These are phyloP conservation scores for Aspergillus piperis DNA, from an alignment of 2,329 filamentous ascomycete species.

Conservation along the genomic window DNA sequence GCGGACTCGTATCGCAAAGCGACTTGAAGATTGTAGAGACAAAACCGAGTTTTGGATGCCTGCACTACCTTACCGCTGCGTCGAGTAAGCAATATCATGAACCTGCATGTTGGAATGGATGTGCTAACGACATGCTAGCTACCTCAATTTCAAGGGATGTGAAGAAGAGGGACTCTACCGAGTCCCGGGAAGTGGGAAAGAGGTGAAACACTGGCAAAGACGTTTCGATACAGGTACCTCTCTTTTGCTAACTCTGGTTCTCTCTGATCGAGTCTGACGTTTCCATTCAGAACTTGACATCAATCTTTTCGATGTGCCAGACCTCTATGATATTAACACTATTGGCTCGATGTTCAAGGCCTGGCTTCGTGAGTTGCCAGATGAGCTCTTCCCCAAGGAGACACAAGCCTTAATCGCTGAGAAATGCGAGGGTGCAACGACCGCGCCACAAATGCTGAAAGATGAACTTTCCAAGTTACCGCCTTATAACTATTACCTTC, in stretches of 20 bases:
- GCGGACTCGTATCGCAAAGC: slow-evolving; percentile 86
- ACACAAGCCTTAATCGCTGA: slow-evolving; percentile 78
- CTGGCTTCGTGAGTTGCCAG: slow-evolving; percentile 91
- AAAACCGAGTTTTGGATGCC: slow-evolving; percentile 99
- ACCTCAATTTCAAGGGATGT: slow-evolving; percentile 89
- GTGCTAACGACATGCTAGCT: slow-evolving; percentile 51
- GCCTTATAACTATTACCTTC: slow-evolving; percentile 94
- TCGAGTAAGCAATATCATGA: slow-evolving; percentile 63
- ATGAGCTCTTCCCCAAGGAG: slow-evolving; percentile 86
- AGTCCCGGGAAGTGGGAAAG: slow-evolving; percentile 83
- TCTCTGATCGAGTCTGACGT: neutral
- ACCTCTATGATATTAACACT: slow-evolving; percentile 94
- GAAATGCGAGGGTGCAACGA: slow-evolving; percentile 75
- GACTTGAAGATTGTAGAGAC: slow-evolving; percentile 81
- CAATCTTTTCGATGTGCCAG: slow-evolving; percentile 81
- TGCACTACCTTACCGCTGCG: slow-evolving; percentile 89
- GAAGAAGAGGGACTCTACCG: slow-evolving; percentile 93
- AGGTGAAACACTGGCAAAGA: slow-evolving; percentile 91
- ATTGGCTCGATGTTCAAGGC: slow-evolving; percentile 95
- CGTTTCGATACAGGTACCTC: slow-evolving; percentile 77
- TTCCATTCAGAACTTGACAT: slow-evolving; percentile 73
- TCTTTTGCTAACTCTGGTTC: neutral
- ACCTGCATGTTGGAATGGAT: neutral
- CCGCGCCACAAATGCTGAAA: slow-evolving; percentile 80
- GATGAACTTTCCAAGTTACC: slow-evolving; percentile 93